Base-by-base conservation (phyloP, 768 basidiomycete genomes). In the Mycena vitilis region DNA sequence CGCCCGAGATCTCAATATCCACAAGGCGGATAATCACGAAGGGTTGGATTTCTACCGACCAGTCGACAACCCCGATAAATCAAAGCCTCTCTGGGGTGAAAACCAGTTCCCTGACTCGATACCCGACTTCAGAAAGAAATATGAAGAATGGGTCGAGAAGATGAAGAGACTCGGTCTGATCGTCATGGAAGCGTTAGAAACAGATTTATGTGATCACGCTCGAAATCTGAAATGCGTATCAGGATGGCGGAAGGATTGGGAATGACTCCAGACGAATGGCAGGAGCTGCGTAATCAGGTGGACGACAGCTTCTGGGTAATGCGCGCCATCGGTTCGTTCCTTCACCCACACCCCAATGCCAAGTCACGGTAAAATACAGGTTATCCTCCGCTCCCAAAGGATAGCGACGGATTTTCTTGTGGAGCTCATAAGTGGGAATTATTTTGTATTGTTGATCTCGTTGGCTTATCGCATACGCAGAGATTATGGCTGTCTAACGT, bases 401-500 rank as follows among this genome's bases (percentile, higher is more conserved):
- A 90, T 54, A 86, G 93, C 60, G 90, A 94, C 42, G 95, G 95
- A 3, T 88, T 93, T 75, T 95, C 94, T 18, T 97, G 95, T 73
- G 95, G 95, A 34, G 93, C 92, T 30, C 95, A 98, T 81, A 95
- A 91, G 94, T 95, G 74, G 71, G 76, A 67, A 36, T 45, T 59
- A 9, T 38, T 30, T 49, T 54, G 40, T 23, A 60, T 15, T 48
- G 13, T 11, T 11, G 12, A 45, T 60, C 53, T 72, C 55, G 18
- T 45, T 57, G 36, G 12, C 69, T 71, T 49, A 64, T 38, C n/a
- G 42, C 20, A 25, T 49, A 34, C 11, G 9, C 77, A 93, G 92
- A 76, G 95, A 97, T 77, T 98, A 97, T 73, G 96, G 96, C 30
- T 96, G 94, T 79, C 77, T 95, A 70, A 96, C 95, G 90, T 94